Evolutionary conservation across 2,329 filamentous ascomycete genomes (phyloP).

Genomic region (Apiospora arundinis): DNA sequence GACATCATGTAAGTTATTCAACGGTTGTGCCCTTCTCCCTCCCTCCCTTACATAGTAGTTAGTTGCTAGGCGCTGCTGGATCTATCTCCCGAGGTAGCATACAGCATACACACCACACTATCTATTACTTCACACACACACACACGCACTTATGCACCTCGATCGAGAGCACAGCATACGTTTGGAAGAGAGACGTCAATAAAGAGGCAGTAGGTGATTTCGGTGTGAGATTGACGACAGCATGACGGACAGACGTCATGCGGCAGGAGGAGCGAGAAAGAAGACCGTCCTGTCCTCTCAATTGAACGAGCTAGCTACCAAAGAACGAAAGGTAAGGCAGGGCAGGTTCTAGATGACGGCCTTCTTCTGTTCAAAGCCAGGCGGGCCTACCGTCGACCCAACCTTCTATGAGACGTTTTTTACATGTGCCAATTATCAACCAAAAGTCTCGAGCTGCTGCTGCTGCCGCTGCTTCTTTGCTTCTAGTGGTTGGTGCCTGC

Average conservation of each 20-base stretch:
- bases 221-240: conserved; percentile 8
- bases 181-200: background rate
- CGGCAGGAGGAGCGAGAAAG: background rate
- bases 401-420: background rate
- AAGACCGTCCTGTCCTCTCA: background rate
- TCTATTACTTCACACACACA: background rate
- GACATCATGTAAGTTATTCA: background rate
- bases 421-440: background rate
- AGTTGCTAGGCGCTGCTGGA: background rate
- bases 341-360: background rate
- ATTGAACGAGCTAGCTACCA: background rate
- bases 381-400: background rate
- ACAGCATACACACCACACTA: background rate
- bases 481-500: background rate
- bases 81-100: background rate
- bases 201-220: background rate
- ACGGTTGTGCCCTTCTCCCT: background rate
- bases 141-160: background rate
- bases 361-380: background rate
- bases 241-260: conserved; percentile 9
- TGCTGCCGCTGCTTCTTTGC: background rate
- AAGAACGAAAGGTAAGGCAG: background rate
- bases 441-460: no score
- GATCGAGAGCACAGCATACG: background rate
- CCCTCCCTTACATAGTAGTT: background rate